Percentiles rank a stretch among this genome's conserved stretches.
Conservation (phyloP, 1,139 yeast genomes). For the Candida gigantensis region DNA sequence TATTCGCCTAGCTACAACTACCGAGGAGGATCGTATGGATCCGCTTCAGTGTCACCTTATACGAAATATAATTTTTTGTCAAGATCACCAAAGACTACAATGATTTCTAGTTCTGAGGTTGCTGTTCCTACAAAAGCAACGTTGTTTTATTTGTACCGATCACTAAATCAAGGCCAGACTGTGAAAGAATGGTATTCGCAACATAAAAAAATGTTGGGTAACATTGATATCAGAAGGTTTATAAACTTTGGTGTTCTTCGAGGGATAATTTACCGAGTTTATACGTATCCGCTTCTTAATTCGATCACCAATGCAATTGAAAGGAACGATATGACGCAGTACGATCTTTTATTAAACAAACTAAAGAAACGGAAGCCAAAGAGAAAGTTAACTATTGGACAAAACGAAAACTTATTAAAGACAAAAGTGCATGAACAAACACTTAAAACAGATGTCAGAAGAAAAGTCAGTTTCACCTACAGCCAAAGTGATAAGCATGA, state of each 20-base stretch:
- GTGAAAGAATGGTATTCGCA: conserved; percentile 78
- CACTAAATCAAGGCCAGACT: conserved; percentile 76
- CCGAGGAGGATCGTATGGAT: conserved; percentile 9
- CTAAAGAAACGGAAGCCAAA: conserved; percentile 16
- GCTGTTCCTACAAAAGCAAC: conserved; percentile 63
- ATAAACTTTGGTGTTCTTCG: conserved; percentile 83
- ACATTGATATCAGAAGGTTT: conserved; percentile 81
- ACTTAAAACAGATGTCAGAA: conserved; percentile 22
- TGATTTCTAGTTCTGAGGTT: conserved; percentile 17
- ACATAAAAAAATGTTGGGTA: conserved; percentile 56
- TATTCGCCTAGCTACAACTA: conserved; percentile 13
- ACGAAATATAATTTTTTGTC: conserved; percentile 11
- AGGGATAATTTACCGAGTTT: conserved; percentile 79
- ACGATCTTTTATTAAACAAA: conserved; percentile 30
- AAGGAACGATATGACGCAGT: conserved; percentile 28
- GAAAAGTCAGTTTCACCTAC: conserved; percentile 41
- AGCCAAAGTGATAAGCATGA: conserved; percentile 9
- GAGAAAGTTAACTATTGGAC: conserved; percentile 9
- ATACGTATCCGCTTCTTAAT: conserved; percentile 67
- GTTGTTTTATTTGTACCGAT: conserved; percentile 73
- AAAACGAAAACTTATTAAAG: conserved; percentile 21
- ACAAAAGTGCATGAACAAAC: conserved; percentile 32
- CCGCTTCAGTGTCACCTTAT: conserved; percentile 20
- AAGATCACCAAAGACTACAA: conserved; percentile 11
- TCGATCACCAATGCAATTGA: conserved; percentile 39